Conservation (phyloP, 2,329 filamentous ascomycete species). For the Aspergillus quadrilineatus region DNA sequence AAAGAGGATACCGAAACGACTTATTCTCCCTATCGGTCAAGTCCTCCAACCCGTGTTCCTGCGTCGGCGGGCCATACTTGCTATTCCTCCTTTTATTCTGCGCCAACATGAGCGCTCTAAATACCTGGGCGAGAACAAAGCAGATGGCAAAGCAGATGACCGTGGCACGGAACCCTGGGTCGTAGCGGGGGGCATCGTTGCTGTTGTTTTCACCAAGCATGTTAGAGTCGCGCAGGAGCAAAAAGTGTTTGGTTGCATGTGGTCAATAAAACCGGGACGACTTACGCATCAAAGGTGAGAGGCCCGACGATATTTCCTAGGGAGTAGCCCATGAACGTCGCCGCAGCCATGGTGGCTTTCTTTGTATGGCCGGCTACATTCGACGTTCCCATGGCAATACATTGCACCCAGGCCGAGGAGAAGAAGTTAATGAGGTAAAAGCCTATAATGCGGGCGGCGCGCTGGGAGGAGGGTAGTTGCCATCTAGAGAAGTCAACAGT, state of each 20-base stretch:
- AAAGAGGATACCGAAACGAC: slow-evolving; percentile 11
- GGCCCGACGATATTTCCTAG: slow-evolving; percentile 16
- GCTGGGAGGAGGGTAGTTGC: slow-evolving; percentile 8
- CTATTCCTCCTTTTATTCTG: slow-evolving; percentile 8
- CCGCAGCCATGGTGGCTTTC: slow-evolving; percentile 14
- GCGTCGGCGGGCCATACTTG: slow-evolving; percentile 5
- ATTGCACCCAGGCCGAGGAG: slow-evolving; percentile 15
- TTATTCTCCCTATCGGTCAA: slow-evolving; percentile 11
- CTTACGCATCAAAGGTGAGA: slow-evolving; percentile 12
- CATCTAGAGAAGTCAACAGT: slow-evolving; percentile 2
- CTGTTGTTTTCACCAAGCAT: neutral
- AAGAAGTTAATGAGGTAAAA: slow-evolving; percentile 16
- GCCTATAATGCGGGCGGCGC: slow-evolving; percentile 11
- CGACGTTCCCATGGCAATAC: slow-evolving; percentile 14
- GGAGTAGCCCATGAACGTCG: slow-evolving; percentile 16
- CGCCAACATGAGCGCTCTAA: neutral
- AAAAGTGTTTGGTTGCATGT: neutral
- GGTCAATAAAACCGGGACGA: neutral
- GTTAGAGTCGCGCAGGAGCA: neutral
- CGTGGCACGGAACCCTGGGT: slow-evolving; percentile 12
- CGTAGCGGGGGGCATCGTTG: slow-evolving; percentile 8
- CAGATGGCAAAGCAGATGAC: slow-evolving; percentile 11
- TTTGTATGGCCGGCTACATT: slow-evolving; percentile 18
- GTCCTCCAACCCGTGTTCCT: slow-evolving; percentile 7
- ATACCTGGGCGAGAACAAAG: slow-evolving; percentile 7